Evolutionary conservation across 192 early-diverging fungal genomes (phyloP).

Genomic region (Backusella morwellensis): DNA sequence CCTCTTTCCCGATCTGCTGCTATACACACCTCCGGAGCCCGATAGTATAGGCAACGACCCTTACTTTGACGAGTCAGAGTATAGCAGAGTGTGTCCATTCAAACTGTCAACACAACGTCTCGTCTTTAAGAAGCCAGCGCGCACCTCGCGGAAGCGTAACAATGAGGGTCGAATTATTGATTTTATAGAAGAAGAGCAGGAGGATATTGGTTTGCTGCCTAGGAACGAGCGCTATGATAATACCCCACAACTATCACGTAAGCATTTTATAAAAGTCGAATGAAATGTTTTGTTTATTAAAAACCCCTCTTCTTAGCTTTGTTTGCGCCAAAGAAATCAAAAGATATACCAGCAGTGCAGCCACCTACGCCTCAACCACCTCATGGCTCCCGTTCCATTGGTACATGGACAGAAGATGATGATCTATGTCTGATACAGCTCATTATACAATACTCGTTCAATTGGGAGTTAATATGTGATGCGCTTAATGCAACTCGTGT

Average conservation of each 20-base stretch:
- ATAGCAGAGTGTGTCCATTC: conserved; percentile 51
- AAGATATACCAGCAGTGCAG: conserved; percentile 44
- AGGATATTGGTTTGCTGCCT: conserved; percentile 24
- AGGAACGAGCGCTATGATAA: conserved; percentile 44
- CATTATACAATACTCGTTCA: conserved; percentile 54
- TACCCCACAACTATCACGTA: conserved; percentile 28
- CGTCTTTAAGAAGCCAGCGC: background rate
- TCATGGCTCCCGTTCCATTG: conserved; percentile 29
- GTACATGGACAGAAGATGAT: conserved; percentile 53
- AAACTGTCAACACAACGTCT: conserved; percentile 23
- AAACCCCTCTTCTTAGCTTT: conserved; percentile 5
- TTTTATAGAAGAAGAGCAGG: conserved; percentile 6
- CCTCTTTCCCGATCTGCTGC: conserved; percentile 47
- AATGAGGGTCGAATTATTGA: conserved; percentile 36
- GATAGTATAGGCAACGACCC: conserved; percentile 47
- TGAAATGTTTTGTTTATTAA: too few species aligned
- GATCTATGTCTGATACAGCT: conserved; percentile 54
- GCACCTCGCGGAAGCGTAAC: conserved; percentile 24
- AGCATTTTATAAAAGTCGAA: background rate
- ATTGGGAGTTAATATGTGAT: conserved; percentile 71
- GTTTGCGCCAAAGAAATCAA: conserved; percentile 44
- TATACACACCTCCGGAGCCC: conserved; percentile 52
- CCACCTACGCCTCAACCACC: conserved; percentile 40
- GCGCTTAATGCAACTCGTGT: conserved; percentile 50
- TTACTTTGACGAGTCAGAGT: conserved; percentile 57